A percentile compares a stretch with the other conserved stretches of the same genome.
These are phyloP conservation scores for Thymus mandschuricus DNA, from an alignment of 257 asterid species.

Conservation along the genomic window DNA sequence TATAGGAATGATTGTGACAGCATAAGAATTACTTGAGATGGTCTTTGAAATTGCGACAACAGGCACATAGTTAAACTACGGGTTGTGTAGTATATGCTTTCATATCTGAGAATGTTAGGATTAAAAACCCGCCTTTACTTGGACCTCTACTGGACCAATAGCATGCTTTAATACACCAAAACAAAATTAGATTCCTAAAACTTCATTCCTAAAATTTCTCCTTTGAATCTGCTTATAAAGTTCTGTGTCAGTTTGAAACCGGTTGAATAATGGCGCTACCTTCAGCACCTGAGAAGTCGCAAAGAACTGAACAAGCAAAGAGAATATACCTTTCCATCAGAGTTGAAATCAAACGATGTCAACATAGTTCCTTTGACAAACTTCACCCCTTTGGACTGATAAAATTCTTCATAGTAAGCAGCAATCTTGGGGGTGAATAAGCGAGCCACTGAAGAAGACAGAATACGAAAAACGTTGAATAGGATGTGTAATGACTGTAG, in stretches of 20 bases:
- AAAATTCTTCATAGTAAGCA: conserved; percentile 84
- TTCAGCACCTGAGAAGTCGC: background rate
- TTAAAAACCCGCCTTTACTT: background rate
- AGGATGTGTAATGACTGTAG: conserved; percentile 18
- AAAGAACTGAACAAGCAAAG: conserved; percentile 6
- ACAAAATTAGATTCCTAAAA: background rate
- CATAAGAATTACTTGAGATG: background rate
- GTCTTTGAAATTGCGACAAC: background rate
- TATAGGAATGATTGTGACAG: background rate
- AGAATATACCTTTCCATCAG: conserved; percentile 72
- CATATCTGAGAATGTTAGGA: background rate
- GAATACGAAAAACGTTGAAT: conserved; percentile 12
- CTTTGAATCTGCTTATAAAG: conserved; percentile 12
- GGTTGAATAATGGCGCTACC: conserved; percentile 12
- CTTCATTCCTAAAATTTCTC: conserved; percentile 3
- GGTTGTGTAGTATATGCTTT: background rate
- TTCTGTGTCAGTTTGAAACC: background rate
- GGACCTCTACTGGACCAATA: background rate
- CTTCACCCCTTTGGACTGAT: conserved; percentile 89
- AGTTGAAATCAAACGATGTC: conserved; percentile 81
- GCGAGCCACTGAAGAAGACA: conserved; percentile 81
- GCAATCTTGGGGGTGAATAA: conserved; percentile 87
- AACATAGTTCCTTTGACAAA: conserved; percentile 87
- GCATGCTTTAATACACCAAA: background rate
- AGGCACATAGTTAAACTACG: background rate